These are phyloP conservation scores for Ganoderma leucocontextum DNA, from an alignment of 1,284 basidiomycete genomes.

Conservation along the genomic window DNA sequence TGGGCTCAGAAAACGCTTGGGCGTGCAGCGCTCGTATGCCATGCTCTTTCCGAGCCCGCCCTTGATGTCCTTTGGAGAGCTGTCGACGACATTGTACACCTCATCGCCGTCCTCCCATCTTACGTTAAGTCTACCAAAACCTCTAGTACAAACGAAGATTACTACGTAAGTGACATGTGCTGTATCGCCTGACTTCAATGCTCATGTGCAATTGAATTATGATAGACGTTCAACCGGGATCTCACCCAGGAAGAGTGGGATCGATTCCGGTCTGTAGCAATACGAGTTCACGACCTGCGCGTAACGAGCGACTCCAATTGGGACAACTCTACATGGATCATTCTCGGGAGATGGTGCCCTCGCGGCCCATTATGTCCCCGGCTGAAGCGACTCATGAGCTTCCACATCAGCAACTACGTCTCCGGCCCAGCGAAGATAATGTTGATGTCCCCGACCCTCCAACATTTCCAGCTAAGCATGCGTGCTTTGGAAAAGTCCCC, in stretches of 20 bases:
- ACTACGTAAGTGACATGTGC: neutral
- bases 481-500: conserved; percentile 1
- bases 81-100: conserved; percentile 16
- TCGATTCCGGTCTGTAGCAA: conserved; percentile 3
- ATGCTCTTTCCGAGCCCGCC: conserved; percentile 10
- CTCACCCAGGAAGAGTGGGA: conserved; percentile 8
- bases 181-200: neutral
- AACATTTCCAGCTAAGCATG: conserved; percentile 10
- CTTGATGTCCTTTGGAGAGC: conserved; percentile 22
- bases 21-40: conserved; percentile 15
- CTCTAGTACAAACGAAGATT: neutral
- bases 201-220: neutral
- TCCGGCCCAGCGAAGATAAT: conserved; percentile 11
- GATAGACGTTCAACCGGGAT: conserved; percentile 7
- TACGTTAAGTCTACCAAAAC: conserved; percentile 2
- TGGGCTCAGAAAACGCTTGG: conserved; percentile 17
- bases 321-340: conserved; percentile 13
- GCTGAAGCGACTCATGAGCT: conserved; percentile 9
- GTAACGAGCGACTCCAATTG: neutral
- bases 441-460: conserved; percentile 14
- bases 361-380: conserved; percentile 13
- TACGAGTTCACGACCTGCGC: conserved; percentile 7
- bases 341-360: conserved; percentile 5
- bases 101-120: conserved; percentile 11
- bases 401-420: neutral